Base-by-base conservation (phyloP, 306 rosid genomes). In the Casuarina glauca region DNA sequence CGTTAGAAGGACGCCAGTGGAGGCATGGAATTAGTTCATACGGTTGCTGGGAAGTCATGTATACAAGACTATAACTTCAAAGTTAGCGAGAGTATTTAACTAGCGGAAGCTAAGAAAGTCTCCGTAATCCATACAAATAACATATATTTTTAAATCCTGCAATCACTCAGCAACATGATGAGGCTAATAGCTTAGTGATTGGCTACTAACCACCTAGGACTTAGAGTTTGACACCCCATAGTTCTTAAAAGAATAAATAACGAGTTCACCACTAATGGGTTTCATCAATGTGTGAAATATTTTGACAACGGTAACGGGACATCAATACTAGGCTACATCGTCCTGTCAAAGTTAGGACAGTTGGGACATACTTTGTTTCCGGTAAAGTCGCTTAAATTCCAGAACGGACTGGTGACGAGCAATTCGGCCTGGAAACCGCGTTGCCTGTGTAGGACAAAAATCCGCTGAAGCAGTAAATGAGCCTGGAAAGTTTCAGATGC, bases 401-500 rank as follows among this genome's bases (percentile, higher is more conserved):
- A 38, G 11, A 11, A 11, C 41, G 19, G 32, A 68, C 10, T 11
- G 53, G 48, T 74, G 11, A 68, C 36, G 26, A 75, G 57, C 35
- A 2, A 45, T 52, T 55, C 19, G 0, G 19, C 19, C 19, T 5
- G 26, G 19, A 53, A 53, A 53, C 60, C 81, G 80, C 77, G 81
- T 72, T 13, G 45, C 54, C 77, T 62, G 48, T 74, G 45, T 67
- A 19, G 5, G 76, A 69, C 79, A 67, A 62, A 19, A 41, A 2
- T 64, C 69, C 76, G 32, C 32, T 80, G 79, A 75, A 57, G 51
- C 74, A 69, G 80, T 84, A 58, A 77, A 74, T 84, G 69, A 73
- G 69, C 82, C 84, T 79, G 52, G 80, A 82, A 88, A 84, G 85
- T 81, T 82, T 26, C 64, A 80, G 68, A 64, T 52, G 76, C 70